Evolutionary conservation across 768 basidiomycete genomes (phyloP).

Genomic region (Mycena galericulata): DNA sequence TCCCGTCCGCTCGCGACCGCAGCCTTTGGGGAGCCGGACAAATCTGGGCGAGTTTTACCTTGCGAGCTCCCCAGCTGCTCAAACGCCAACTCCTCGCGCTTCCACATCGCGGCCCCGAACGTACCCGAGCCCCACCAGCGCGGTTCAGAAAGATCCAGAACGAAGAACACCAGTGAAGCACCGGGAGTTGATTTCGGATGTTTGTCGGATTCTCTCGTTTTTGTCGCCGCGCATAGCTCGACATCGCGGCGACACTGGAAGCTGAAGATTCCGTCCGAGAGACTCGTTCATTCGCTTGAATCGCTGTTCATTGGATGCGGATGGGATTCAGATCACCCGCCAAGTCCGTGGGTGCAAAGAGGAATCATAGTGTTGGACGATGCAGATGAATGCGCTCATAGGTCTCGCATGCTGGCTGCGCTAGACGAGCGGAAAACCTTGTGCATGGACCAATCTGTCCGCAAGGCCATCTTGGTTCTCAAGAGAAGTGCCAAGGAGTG

Average conservation of each 20-base stretch:
- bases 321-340: conserved; percentile 41
- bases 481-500: too few species aligned
- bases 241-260: conserved; percentile 40
- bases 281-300: conserved; percentile 56
- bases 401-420: not conserved
- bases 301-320: conserved; percentile 62
- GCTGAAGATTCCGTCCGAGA: conserved; percentile 45
- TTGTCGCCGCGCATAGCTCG: conserved; percentile 33
- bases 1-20: not conserved
- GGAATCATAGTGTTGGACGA: conserved; percentile 57
- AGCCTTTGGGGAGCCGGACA: conserved; percentile 14
- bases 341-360: conserved; percentile 34
- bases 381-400: conserved; percentile 22
- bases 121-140: conserved; percentile 8
- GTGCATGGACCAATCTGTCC: conserved; percentile 2
- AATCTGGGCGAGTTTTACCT: conserved; percentile 1
- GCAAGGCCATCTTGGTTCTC: conserved; percentile 25
- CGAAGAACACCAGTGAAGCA: not conserved
- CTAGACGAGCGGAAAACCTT: conserved; percentile 19
- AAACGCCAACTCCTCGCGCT: not conserved
- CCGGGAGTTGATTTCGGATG: not conserved
- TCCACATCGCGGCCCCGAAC: not conserved
- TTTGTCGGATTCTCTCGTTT: conserved; percentile 31
- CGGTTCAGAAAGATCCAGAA: not conserved
- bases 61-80: not conserved